Conservation (phyloP, 75 land plant genomes). For the Cunninghamia lanceolata region DNA sequence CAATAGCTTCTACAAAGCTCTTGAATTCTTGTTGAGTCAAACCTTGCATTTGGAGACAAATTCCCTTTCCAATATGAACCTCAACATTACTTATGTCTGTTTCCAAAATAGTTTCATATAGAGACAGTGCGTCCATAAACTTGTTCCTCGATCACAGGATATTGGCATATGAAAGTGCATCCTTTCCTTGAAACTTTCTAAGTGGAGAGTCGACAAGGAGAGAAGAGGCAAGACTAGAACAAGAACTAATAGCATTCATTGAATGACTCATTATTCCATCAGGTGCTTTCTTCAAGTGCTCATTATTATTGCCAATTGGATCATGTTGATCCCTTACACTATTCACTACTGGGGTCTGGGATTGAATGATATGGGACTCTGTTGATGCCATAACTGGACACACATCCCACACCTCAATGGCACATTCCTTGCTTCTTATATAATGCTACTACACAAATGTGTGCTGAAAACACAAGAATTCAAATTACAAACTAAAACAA, state of each 20-base stretch:
- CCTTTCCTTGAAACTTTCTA: conserved; percentile 56
- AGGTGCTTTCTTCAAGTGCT: not conserved
- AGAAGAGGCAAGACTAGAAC: conserved; percentile 3
- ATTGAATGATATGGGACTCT: conserved; percentile 8
- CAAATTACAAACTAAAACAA: not conserved
- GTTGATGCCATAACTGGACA: conserved; percentile 14
- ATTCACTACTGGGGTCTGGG: not conserved
- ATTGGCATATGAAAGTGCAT: conserved; percentile 81
- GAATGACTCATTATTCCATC: conserved; percentile 6
- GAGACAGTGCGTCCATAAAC: conserved; percentile 73
- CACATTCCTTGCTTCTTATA: not conserved
- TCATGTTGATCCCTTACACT: not conserved
- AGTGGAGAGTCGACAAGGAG: not conserved
- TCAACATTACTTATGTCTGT: conserved; percentile 73
- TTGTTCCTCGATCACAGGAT: conserved; percentile 87
- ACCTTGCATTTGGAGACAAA: conserved; percentile 90
- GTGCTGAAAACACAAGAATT: not conserved
- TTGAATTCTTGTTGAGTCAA: conserved; percentile 63
- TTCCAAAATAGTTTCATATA: conserved; percentile 71
- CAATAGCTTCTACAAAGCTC: conserved; percentile 71
- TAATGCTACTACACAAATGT: not conserved
- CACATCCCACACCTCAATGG: conserved; percentile 1
- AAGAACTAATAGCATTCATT: conserved; percentile 10
- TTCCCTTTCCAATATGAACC: conserved; percentile 91
- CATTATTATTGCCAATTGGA: not conserved